Evolutionary conservation across 345 rosid species (phyloP), one percentile per base, ranked within the genome.

Genomic region (Citrus inodora): DNA sequence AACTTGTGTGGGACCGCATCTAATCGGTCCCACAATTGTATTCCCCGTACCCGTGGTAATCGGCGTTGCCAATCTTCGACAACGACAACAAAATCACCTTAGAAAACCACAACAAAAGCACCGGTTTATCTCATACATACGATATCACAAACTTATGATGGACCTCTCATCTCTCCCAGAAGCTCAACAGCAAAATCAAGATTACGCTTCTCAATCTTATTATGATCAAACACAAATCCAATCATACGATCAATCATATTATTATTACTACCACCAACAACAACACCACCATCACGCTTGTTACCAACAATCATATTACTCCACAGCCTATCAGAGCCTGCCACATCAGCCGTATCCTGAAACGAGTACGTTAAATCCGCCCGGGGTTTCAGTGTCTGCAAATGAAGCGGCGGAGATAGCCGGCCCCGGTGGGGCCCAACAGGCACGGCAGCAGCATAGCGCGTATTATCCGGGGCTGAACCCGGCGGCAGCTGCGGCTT

Each of bases 191-290:
- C 59, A 74, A 40, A 19, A n/a, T 9, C 61, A 75, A 14, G 25
- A 73, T 21, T 37, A 59, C 19, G 33, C n/a, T 58, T 11, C 40
- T 32, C 76, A 59, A 73, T 33, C 76, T 2, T n/a, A 37, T n/a
- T 33, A 37, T n/a, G 76, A 73, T 59, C 76, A 79, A 61, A 68
- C 73, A 22, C 71, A 78, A n/a, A 25, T 19, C 63, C 80, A 81
- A 33, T 61, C 73, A 3, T 74, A 40, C 14, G 76, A 42, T 37
- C 79, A 37, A n/a, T 59, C 76, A 6, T 67, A 33, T 70, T 81
- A 80, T 38, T n/a, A 42, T 5, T 67, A 71, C 79, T 28, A 46
- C 60, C 78, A 32, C 65, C 78, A 67, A 27, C 78, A 69, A 33
- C 42, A 38, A 2, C 42, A 38, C 0, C 42, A 38, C 0, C 60